Percentiles rank a stretch among this genome's conserved stretches.
Evolutionary conservation across 352 stramenopile genomes (phyloP).

Genomic region (Pythium apleroticum): DNA sequence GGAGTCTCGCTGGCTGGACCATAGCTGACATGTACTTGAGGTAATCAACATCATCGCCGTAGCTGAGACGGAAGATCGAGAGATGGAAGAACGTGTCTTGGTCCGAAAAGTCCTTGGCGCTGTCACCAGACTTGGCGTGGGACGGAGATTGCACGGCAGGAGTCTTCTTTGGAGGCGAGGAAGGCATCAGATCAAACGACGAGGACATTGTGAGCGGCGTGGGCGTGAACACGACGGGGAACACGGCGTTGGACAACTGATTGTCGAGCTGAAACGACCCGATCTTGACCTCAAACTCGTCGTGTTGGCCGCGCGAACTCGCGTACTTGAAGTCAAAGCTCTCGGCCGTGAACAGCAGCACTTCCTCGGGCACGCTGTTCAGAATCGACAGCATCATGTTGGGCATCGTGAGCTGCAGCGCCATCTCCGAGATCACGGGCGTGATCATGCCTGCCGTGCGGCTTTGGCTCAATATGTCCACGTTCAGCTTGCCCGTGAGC

Average conservation of each 20-base stretch:
- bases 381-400: conserved; percentile 72
- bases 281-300: conserved; percentile 83
- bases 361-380: conserved; percentile 68
- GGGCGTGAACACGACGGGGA: conserved; percentile 81
- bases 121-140: conserved; percentile 6
- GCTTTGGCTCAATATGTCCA: conserved; percentile 1
- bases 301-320: conserved; percentile 68
- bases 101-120: conserved; percentile 14
- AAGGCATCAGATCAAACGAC: conserved; percentile 17
- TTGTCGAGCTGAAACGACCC: conserved; percentile 85
- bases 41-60: conserved; percentile 84
- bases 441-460: conserved; percentile 13
- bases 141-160: conserved; percentile 17
- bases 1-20: conserved; percentile 64
- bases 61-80: conserved; percentile 74
- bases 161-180: conserved; percentile 25
- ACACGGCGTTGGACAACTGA: conserved; percentile 68
- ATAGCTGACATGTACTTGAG: conserved; percentile 87
- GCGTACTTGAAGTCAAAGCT: conserved; percentile 67
- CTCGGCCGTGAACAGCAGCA: conserved; percentile 71
- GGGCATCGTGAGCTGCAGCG: conserved; percentile 58
- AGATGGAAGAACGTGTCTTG: conserved; percentile 69
- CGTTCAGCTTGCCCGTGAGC: conserved; percentile 56
- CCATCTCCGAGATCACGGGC: conserved; percentile 49
- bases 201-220: conserved; percentile 42